Evolutionary conservation across 2,329 filamentous ascomycete species (phyloP).

Genomic region (Fusarium albidum): DNA sequence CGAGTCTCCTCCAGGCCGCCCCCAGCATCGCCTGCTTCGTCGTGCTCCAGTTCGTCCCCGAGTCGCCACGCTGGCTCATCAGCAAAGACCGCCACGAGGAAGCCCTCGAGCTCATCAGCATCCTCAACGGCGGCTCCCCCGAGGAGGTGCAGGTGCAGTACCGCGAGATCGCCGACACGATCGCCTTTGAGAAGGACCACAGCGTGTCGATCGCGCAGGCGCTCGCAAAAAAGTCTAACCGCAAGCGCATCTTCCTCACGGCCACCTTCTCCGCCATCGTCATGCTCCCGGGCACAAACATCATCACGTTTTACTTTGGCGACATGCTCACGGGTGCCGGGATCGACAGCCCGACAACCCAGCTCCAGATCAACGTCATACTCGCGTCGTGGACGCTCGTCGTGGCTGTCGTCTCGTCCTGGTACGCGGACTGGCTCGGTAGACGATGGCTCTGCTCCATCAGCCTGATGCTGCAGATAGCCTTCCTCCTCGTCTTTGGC

Average conservation of each 20-base stretch:
- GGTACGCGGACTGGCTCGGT: slow-evolving; percentile 22
- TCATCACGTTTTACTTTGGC: slow-evolving; percentile 43
- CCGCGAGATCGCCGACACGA: slow-evolving; percentile 20
- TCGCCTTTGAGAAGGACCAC: slow-evolving; percentile 17
- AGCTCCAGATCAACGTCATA: slow-evolving; percentile 47
- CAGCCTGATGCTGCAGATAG: slow-evolving; percentile 3
- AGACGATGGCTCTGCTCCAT: slow-evolving; percentile 13
- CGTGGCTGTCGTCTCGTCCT: slow-evolving; percentile 18
- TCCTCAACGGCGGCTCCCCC: slow-evolving; percentile 2
- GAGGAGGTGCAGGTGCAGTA: slow-evolving; percentile 17
- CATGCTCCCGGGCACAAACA: slow-evolving; percentile 22
- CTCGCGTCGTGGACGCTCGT: slow-evolving; percentile 33
- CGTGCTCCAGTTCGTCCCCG: slow-evolving; percentile 8
- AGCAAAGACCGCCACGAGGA: slow-evolving; percentile 8
- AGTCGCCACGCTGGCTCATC: slow-evolving; percentile 19
- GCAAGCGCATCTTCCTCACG: slow-evolving; percentile 6
- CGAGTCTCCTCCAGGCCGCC: slow-evolving; percentile 7
- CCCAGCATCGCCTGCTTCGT: slow-evolving; percentile 1
- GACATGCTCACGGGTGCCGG: slow-evolving; percentile 52
- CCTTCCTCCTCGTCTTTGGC: slow-evolving; percentile 13
- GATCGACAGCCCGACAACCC: slow-evolving; percentile 48
- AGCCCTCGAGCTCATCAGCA: slow-evolving; percentile 27
- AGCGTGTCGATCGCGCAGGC: neutral
- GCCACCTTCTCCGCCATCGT: slow-evolving; percentile 14
- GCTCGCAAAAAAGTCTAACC: slow-evolving; percentile 2